Percentiles rank a stretch among this genome's conserved stretches.
These are phyloP conservation scores for Austroboletus niveus DNA, from an alignment of 1,284 basidiomycete species.

Conservation along the genomic window DNA sequence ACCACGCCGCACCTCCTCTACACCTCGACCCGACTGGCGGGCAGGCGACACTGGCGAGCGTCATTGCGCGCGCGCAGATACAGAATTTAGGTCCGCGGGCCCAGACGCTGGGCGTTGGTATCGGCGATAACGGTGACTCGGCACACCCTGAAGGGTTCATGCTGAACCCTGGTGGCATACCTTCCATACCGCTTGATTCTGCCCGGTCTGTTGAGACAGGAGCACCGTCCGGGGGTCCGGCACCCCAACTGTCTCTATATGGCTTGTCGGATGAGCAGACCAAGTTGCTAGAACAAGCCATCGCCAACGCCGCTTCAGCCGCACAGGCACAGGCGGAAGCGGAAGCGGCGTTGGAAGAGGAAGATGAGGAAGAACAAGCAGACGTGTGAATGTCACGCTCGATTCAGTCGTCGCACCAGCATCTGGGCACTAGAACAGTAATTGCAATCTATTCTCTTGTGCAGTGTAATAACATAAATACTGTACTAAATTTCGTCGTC, in stretches of 20 bases:
- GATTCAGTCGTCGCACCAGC: conserved; percentile 7
- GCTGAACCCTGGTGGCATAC: conserved; percentile 6
- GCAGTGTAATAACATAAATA: conserved; percentile 26
- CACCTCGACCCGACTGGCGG: conserved; percentile 46
- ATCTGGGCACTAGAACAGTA: conserved; percentile 7
- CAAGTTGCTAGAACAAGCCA: conserved; percentile 62
- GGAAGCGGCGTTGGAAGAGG: conserved; percentile 67
- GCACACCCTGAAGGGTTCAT: conserved; percentile 15
- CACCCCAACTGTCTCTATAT: conserved; percentile 52
- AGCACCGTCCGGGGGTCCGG: conserved; percentile 1
- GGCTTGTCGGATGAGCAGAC: conserved; percentile 70
- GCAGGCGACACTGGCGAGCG: conserved; percentile 63
- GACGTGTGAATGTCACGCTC: conserved; percentile 22
- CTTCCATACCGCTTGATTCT: conserved; percentile 15
- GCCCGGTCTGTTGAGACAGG: conserved; percentile 8
- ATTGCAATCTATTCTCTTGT: conserved; percentile 23
- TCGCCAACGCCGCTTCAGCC: conserved; percentile 64
- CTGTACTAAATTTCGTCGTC: conserved; percentile 11
- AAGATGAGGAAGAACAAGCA: conserved; percentile 40
- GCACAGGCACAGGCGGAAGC: conserved; percentile 74
- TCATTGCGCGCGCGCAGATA: conserved; percentile 62
- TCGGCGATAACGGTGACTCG: conserved; percentile 4
- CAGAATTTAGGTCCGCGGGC: conserved; percentile 34
- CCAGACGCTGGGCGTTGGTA: conserved; percentile 7
- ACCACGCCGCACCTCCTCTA: conserved; percentile 30